phyloP scores from a whole-genome alignment of 768 basidiomycete species.

The Pulveroboletus sp. region DNA sequence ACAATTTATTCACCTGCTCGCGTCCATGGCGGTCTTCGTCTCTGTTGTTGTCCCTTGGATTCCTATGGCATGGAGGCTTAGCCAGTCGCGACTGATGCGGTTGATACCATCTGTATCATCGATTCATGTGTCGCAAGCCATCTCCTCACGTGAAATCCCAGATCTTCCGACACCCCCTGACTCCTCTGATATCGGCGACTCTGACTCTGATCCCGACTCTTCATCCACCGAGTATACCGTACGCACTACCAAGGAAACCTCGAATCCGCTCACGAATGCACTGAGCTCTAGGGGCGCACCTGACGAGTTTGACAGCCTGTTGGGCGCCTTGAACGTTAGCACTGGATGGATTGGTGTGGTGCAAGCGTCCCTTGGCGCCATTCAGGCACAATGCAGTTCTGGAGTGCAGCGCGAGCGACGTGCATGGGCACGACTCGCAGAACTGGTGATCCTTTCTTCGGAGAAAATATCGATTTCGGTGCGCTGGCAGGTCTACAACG shows the following conservation, averaged over 20 bases:
- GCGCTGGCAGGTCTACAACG: constrained; percentile 53
- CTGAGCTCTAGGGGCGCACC: constrained; percentile 34
- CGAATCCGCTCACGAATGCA: constrained; percentile 23
- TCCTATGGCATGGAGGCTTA: constrained; percentile 24
- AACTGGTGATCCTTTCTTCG: constrained; percentile 39
- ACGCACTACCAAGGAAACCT: constrained; percentile 12
- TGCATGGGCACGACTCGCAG: constrained; percentile 51
- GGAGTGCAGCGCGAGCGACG: constrained; percentile 38
- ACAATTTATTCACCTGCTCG: constrained; percentile 63
- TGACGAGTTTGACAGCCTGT: constrained; percentile 39
- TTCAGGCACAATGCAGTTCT: neutral
- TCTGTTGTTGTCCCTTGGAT: constrained; percentile 51
- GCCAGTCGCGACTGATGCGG: constrained; percentile 22
- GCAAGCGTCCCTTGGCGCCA: constrained; percentile 20
- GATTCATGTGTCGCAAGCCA: constrained; percentile 3
- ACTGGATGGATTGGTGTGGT: constrained; percentile 37
- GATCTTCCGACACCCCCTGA: constrained; percentile 29
- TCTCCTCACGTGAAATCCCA: constrained; percentile 1
- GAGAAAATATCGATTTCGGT: constrained; percentile 28
- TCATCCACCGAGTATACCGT: constrained; percentile 29
- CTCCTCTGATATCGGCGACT: constrained; percentile 24
- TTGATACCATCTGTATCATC: constrained; percentile 25
- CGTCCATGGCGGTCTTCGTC: constrained; percentile 59
- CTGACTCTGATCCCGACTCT: constrained; percentile 28
- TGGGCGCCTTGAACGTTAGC: constrained; percentile 37